A percentile compares a stretch with the other conserved stretches of the same genome.
phyloP scores from a whole-genome alignment of 257 asterid genomes.

The Osmanthus fragrans region DNA sequence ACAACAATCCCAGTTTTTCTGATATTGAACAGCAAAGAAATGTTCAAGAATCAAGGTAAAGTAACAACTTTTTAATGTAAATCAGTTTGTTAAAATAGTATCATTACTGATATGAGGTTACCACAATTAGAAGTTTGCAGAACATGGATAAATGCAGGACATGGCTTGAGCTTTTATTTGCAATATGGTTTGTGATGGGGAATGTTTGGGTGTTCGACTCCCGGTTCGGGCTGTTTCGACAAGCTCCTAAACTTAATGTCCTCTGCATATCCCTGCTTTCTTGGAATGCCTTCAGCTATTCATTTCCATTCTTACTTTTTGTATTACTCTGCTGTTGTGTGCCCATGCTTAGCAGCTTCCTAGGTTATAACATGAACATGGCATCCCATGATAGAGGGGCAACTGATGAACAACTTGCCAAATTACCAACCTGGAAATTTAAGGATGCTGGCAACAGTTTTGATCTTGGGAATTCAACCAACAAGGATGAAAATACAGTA shows the following conservation, averaged over 20 bases:
- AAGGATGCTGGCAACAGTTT: slow-evolving; percentile 37
- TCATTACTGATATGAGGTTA: not conserved
- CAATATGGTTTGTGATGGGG: slow-evolving; percentile 98
- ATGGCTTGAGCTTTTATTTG: slow-evolving; percentile 70
- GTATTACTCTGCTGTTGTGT: slow-evolving; percentile 83
- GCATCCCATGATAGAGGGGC: slow-evolving; percentile 77
- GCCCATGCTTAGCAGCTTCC: slow-evolving; percentile 64
- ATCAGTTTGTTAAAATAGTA: not conserved
- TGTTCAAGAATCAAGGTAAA: slow-evolving; percentile 66
- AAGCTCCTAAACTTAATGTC: slow-evolving; percentile 76
- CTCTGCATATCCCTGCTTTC: slow-evolving; percentile 76
- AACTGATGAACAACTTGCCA: slow-evolving; percentile 68
- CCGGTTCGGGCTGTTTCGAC: slow-evolving; percentile 65
- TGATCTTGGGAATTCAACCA: slow-evolving; percentile 38
- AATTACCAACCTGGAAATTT: slow-evolving; percentile 61
- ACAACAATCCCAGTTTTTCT: slow-evolving; percentile 26
- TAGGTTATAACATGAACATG: slow-evolving; percentile 88
- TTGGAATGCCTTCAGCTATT: slow-evolving; percentile 91
- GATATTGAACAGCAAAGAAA: slow-evolving; percentile 75
- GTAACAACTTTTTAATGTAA: not conserved
- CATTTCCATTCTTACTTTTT: slow-evolving; percentile 82
- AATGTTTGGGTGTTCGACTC: slow-evolving; percentile 90
- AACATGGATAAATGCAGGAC: slow-evolving; percentile 56
- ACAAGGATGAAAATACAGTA: slow-evolving; percentile 50
- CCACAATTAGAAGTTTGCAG: slow-evolving; percentile 49